These are phyloP conservation scores for Plasmodium ovale DNA, from an alignment of 169 alveolate genomes.

Conservation along the genomic window DNA sequence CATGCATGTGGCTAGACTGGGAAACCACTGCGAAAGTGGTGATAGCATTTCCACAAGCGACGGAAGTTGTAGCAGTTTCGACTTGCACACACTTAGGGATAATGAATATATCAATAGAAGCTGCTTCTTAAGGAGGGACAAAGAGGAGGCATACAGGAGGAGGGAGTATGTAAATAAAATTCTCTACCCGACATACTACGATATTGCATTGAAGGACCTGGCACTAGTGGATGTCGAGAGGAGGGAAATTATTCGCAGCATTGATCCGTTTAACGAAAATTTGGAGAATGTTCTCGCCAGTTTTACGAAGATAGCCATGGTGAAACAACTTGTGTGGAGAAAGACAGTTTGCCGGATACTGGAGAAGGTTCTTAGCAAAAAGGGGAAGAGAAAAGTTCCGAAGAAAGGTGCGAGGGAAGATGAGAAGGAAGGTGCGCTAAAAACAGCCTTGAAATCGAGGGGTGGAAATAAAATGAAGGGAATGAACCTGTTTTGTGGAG, in stretches of 20 bases:
- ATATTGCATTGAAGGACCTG: constrained; percentile 28
- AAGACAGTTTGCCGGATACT: constrained; percentile 3
- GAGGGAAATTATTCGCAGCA: neutral
- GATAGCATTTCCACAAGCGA: neutral
- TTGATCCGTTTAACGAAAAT: constrained; percentile 21
- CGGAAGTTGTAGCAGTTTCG: constrained; percentile 16
- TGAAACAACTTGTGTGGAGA: constrained; percentile 54
- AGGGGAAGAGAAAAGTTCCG: neutral
- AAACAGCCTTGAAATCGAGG: neutral
- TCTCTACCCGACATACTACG: constrained; percentile 29
- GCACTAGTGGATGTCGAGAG: constrained; percentile 12
- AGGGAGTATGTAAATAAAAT: constrained; percentile 31
- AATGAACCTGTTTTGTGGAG: constrained; percentile 52
- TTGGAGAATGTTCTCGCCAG: constrained; percentile 22
- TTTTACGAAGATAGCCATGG: constrained; percentile 36
- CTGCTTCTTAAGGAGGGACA: neutral
- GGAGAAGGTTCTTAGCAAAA: neutral
- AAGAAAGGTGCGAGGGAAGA: neutral
- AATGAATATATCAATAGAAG: constrained; percentile 1
- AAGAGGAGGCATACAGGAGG: neutral
- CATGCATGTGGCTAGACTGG: neutral
- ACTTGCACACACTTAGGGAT: neutral
- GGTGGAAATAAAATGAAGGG: neutral
- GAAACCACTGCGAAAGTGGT: neutral
- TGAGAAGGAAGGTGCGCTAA: neutral